These are phyloP conservation scores for Fusarium foetens DNA, from an alignment of 2,329 filamentous ascomycete species.

Conservation along the genomic window DNA sequence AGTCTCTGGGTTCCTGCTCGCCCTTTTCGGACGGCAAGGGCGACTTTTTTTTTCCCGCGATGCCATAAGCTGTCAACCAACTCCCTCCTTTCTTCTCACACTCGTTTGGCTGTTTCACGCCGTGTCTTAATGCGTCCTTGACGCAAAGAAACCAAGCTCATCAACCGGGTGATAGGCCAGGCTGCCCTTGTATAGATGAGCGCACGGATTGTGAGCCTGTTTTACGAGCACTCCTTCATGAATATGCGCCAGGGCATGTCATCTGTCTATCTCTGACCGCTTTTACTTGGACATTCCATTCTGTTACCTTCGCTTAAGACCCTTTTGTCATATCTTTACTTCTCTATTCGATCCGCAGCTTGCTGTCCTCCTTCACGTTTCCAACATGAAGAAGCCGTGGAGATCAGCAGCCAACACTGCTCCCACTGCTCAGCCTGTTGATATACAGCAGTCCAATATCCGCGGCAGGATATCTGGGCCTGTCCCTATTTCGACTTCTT, in stretches of 20 bases:
- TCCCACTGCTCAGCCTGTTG: conserved; percentile 35
- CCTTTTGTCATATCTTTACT: conserved; percentile 13
- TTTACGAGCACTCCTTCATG: conserved; percentile 33
- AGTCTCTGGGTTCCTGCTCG: conserved; percentile 29
- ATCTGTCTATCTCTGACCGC: conserved; percentile 24
- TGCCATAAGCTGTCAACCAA: conserved; percentile 39
- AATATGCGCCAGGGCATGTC: conserved; percentile 39
- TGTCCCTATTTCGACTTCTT: conserved; percentile 62
- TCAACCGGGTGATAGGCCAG: conserved; percentile 39
- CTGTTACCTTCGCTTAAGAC: conserved; percentile 16
- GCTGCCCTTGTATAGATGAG: conserved; percentile 42
- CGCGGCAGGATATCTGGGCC: conserved; percentile 70
- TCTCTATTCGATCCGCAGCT: conserved; percentile 1
- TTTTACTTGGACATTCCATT: conserved; percentile 28
- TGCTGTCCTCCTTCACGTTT: conserved; percentile 10
- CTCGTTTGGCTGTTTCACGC: conserved; percentile 36
- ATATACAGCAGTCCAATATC: conserved; percentile 57
- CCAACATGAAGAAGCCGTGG: conserved; percentile 57
- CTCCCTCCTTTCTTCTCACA: conserved; percentile 33
- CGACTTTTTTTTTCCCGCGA: conserved; percentile 36
- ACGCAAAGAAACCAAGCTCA: conserved; percentile 21
- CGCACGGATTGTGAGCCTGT: conserved; percentile 39
- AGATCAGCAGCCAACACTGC: conserved; percentile 55
- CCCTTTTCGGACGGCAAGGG: conserved; percentile 41
- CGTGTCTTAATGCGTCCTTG: conserved; percentile 25